These are phyloP conservation scores for Stagonosporopsis tanaceti DNA, from an alignment of 2,329 filamentous ascomycete species.

Conservation along the genomic window DNA sequence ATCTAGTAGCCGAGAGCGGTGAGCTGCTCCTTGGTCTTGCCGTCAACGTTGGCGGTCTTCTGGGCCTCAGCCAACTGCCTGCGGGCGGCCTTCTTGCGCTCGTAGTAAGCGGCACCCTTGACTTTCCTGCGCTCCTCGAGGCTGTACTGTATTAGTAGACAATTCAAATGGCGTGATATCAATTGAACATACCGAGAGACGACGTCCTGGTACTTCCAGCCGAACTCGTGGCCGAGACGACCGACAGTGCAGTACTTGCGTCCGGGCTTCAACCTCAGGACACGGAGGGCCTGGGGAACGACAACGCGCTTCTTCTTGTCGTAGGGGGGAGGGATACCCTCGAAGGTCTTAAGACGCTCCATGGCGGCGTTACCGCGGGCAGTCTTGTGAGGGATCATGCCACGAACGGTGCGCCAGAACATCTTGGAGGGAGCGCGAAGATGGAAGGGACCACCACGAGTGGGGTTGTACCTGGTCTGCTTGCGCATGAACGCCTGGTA, in stretches of 20 bases:
- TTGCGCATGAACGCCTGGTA: conserved; percentile 99
- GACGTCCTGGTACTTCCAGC: conserved; percentile 99
- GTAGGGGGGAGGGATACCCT: conserved; percentile 98
- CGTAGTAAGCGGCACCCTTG: conserved; percentile 99
- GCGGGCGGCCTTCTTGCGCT: conserved; percentile 97
- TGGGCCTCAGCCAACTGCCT: conserved; percentile 91
- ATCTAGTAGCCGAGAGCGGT: conserved; percentile 89
- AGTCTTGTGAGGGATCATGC: conserved; percentile 99
- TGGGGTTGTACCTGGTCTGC: conserved; percentile 99
- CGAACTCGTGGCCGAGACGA: conserved; percentile 96
- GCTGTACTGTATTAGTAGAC: conserved; percentile 60
- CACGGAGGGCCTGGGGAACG: conserved; percentile 95
- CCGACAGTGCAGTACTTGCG: conserved; percentile 99
- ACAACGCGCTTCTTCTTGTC: conserved; percentile 99
- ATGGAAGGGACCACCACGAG: conserved; percentile 99
- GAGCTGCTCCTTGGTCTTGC: conserved; percentile 87
- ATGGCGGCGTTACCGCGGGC: conserved; percentile 94
- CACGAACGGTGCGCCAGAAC: conserved; percentile 99
- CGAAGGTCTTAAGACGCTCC: conserved; percentile 99
- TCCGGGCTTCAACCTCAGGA: conserved; percentile 96
- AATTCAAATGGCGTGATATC: background rate
- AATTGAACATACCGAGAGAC: conserved; percentile 82
- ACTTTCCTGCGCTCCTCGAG: conserved; percentile 99
- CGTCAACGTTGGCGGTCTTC: conserved; percentile 87
- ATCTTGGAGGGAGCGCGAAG: conserved; percentile 99